A percentile compares a stretch with the other conserved stretches of the same genome.
phyloP scores from a whole-genome alignment of 23 red algal species.

The Gracilaria domingensis region DNA sequence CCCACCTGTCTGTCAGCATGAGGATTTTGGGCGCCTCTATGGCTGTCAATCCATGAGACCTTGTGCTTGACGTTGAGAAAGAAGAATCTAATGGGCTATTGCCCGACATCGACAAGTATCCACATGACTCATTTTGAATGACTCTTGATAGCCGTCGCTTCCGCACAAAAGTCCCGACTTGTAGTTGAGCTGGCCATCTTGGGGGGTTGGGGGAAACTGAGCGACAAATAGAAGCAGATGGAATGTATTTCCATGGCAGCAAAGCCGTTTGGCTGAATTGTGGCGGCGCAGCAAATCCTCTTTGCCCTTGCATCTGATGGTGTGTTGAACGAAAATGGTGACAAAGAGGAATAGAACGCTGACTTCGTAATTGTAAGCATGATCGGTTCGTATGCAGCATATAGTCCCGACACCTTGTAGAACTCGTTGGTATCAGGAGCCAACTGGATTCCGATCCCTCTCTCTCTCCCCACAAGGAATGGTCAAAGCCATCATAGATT shows the following conservation, averaged over 20 bases:
- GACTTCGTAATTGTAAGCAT: not conserved
- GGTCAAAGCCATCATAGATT: too few species aligned
- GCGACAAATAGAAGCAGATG: not conserved
- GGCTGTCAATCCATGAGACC: not conserved
- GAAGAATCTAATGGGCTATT: not conserved
- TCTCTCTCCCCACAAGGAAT: too few species aligned
- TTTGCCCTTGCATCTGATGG: not conserved
- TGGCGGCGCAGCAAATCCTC: not conserved
- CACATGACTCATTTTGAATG: not conserved
- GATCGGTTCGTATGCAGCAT: not conserved
- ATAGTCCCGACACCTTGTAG: not conserved
- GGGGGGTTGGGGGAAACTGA: not conserved
- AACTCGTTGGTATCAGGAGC: not conserved
- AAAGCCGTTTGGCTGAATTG: not conserved
- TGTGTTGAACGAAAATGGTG: not conserved
- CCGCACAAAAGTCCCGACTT: not conserved
- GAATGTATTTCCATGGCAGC: not conserved
- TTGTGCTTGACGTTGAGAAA: not conserved
- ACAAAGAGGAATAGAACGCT: not conserved
- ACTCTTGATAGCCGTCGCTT: not conserved
- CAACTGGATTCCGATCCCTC: too few species aligned
- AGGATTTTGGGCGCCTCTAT: not conserved
- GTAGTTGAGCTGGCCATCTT: not conserved
- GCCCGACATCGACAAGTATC: not conserved
- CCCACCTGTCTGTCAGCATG: slow-evolving; percentile 11